phyloP scores from a whole-genome alignment of 129 eudicot species.

The Scalesia atractyloides region DNA sequence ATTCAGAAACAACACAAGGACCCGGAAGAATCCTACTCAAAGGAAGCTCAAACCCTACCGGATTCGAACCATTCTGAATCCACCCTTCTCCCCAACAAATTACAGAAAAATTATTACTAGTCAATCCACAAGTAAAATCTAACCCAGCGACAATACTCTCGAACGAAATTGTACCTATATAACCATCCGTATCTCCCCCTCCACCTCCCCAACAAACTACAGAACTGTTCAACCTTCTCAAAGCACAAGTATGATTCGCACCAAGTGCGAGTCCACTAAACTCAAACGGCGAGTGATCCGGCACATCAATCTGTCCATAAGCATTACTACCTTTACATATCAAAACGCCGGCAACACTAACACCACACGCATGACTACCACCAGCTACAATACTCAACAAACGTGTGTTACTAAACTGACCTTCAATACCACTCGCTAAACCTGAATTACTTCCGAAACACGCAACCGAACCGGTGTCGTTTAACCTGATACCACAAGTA shows the following conservation, averaged over 20 bases:
- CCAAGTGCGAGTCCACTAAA: conserved; percentile 47
- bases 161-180: conserved; percentile 33
- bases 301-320: conserved; percentile 46
- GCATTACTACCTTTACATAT: conserved; percentile 50
- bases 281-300: conserved; percentile 37
- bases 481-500: conserved; percentile 42
- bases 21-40: conserved; percentile 51
- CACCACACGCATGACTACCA: conserved; percentile 56
- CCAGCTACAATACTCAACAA: conserved; percentile 51
- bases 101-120: conserved; percentile 38
- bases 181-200: neutral
- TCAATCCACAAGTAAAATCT: conserved; percentile 55
- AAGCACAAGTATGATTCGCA: conserved; percentile 51
- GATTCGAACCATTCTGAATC: conserved; percentile 19
- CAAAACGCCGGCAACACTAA: conserved; percentile 38
- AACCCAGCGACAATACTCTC: conserved; percentile 52
- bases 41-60: conserved; percentile 33
- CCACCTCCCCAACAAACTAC: conserved; percentile 60
- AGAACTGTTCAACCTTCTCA: conserved; percentile 33
- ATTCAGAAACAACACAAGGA: conserved; percentile 46
- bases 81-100: conserved; percentile 61
- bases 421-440: conserved; percentile 33
- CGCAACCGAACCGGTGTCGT: conserved; percentile 12
- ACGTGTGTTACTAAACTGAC: conserved; percentile 30
- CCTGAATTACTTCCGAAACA: conserved; percentile 48